These are phyloP conservation scores for Xylaria grammica DNA, from an alignment of 495 filamentous ascomycete species.

Conservation along the genomic window DNA sequence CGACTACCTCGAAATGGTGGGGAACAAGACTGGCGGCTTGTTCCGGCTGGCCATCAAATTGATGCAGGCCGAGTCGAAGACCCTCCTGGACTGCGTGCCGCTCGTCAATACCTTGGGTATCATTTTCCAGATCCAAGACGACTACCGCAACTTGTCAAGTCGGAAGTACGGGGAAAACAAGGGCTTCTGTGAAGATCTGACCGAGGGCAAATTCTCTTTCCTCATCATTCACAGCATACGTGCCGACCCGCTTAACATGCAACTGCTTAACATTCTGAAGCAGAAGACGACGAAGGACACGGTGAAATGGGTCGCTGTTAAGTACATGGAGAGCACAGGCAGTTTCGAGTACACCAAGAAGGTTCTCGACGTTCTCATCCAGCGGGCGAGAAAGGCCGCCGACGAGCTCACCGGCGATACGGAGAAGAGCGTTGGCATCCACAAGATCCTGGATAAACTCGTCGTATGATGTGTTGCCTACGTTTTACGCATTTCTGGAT, in stretches of 20 bases:
- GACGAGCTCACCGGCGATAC: conserved; percentile 66
- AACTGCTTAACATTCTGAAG: conserved; percentile 88
- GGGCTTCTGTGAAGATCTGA: conserved; percentile 94
- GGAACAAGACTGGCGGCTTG: conserved; percentile 95
- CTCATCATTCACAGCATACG: conserved; percentile 96
- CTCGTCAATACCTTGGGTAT: conserved; percentile 90
- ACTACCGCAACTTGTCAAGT: conserved; percentile 87
- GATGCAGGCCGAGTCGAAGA: conserved; percentile 87
- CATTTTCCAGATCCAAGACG: conserved; percentile 95
- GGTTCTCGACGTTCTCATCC: conserved; percentile 69
- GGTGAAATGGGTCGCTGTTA: conserved; percentile 90
- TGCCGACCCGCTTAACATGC: conserved; percentile 74
- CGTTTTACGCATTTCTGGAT: not conserved
- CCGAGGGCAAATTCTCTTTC: conserved; percentile 97
- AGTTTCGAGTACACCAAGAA: conserved; percentile 85
- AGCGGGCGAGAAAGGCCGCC: conserved; percentile 68
- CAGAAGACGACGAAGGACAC: conserved; percentile 86
- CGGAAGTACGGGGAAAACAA: conserved; percentile 82
- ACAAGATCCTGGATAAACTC: conserved; percentile 57
- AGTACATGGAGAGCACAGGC: conserved; percentile 86
- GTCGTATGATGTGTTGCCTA: conserved; percentile 32
- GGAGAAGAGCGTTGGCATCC: conserved; percentile 50
- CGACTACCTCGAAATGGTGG: conserved; percentile 98
- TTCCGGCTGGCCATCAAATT: conserved; percentile 94
- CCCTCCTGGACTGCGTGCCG: conserved; percentile 72